These are phyloP conservation scores for Termitomyces sp. DNA, from an alignment of 768 basidiomycete species.

Conservation along the genomic window DNA sequence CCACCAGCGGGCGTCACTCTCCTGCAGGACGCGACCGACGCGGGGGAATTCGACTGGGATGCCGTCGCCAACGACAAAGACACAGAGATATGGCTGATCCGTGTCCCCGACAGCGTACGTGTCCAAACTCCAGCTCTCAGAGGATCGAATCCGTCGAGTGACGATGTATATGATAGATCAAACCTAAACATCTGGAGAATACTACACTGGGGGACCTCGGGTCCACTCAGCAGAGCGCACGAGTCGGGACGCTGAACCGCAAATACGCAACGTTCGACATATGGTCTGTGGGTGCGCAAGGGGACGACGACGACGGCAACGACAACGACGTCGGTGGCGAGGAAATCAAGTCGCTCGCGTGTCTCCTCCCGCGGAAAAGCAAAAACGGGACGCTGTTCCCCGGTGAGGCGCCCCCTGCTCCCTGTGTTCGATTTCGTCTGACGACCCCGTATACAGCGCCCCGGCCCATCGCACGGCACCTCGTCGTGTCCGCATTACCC, in stretches of 20 bases:
- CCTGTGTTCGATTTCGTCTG: background rate
- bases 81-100: conserved; percentile 65
- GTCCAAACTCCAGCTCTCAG: background rate
- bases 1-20: conserved; percentile 49
- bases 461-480: conserved; percentile 48
- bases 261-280: conserved; percentile 57
- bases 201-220: conserved; percentile 26
- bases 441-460: conserved; percentile 36
- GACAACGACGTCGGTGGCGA: conserved; percentile 42
- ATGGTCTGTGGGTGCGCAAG: conserved; percentile 42
- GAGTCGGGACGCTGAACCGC: conserved; percentile 43
- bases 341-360: conserved; percentile 54
- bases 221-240: conserved; percentile 19
- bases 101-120: conserved; percentile 63
- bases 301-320: conserved; percentile 18
- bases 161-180: conserved; percentile 36
- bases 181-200: conserved; percentile 55
- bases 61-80: conserved; percentile 47
- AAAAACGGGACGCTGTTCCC: conserved; percentile 54
- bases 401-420: conserved; percentile 29
- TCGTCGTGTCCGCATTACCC: conserved; percentile 52
- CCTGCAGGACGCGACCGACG: conserved; percentile 41
- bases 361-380: conserved; percentile 57
- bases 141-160: background rate
- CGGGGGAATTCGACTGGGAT: conserved; percentile 65